Evolutionary conservation across 139 green algal genomes (phyloP), one percentile per base, ranked within the genome.

Genomic region (Tetradesmus obliquus): DNA sequence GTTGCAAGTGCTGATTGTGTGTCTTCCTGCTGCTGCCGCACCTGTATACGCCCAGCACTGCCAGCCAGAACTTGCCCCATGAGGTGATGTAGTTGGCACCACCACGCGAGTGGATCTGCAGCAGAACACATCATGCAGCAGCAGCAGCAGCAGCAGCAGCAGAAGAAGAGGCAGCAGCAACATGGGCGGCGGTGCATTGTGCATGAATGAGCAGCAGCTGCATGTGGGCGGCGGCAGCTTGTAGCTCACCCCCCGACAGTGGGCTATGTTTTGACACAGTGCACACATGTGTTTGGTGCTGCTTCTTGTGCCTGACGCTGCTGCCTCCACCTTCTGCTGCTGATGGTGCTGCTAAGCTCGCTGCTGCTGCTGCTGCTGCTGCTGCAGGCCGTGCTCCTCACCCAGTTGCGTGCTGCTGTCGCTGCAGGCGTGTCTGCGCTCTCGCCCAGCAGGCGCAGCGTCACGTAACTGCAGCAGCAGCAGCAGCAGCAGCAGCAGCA

Each of bases 61-160:
- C 95, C 90, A 99, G 95, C 97, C 98, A 99, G 96, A 99, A 99
- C 96, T 99, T 99, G 93, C 98, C 98, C 98, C 98, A 99, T 7
- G 94, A 97, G 0, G 98, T 98, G 87, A 98, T 97, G 89, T 94
- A 93, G 32, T 94, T 96, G 20, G 98, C 97, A 19, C 97, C 98
- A 58, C 97, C 97, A n/a, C 95, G 94, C 2, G 88, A 24, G 85
- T 98, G 96, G 17, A 99, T 99, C 98, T 98, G 96, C 85, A 55
- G 81, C 81, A 86, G 10, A 5, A 62, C 15, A 22, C 79, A 85
- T n/a, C 22, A 51, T 51, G 74, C 74, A 82, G 19, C 8, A 13
- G 10, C 12, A 82, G 60, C 12, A 82, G 60, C 32, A 45, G 32
- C 32, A 45, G 32, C 32, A 45, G 32, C 0, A 45, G 10, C 1